Evolutionary conservation across 306 rosid species (phyloP).

Genomic region (Cucurbita ficifolia): DNA sequence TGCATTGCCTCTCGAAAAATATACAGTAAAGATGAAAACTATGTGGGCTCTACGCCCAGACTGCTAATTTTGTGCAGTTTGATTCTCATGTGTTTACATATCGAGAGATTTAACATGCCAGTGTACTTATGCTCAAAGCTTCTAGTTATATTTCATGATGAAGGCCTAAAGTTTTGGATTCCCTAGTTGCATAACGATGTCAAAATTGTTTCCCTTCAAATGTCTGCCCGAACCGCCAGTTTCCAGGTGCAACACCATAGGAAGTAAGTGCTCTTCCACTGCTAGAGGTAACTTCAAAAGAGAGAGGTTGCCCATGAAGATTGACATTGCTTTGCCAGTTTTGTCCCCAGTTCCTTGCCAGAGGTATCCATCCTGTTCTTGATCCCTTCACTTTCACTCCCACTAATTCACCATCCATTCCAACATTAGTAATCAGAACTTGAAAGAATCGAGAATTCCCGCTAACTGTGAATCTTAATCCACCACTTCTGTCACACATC

Average conservation of each 20-base stretch:
- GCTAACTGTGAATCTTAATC: conserved; percentile 54
- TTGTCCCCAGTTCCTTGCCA: conserved; percentile 93
- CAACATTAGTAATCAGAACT: conserved; percentile 73
- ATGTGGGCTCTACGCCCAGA: neutral
- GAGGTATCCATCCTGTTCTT: conserved; percentile 86
- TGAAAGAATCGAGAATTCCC: conserved; percentile 66
- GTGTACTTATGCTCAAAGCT: neutral
- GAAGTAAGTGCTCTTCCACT: conserved; percentile 67
- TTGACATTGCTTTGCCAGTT: conserved; percentile 75
- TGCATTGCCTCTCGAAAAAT: neutral
- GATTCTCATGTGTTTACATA: neutral
- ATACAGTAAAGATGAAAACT: neutral
- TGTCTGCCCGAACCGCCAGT: conserved; percentile 77
- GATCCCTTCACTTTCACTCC: conserved; percentile 96
- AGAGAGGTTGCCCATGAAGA: conserved; percentile 70
- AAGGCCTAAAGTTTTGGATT: neutral
- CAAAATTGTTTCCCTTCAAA: conserved; percentile 80
- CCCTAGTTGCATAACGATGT: neutral
- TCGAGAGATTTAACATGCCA: neutral
- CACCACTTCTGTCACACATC: conserved; percentile 67
- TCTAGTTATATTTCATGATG: neutral
- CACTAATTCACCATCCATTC: conserved; percentile 69
- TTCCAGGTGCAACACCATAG: conserved; percentile 65
- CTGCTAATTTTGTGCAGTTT: neutral
- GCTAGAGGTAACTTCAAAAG: conserved; percentile 81